Evolutionary conservation across 352 stramenopile genomes (phyloP).

Genomic region (Phytophthora idaei): DNA sequence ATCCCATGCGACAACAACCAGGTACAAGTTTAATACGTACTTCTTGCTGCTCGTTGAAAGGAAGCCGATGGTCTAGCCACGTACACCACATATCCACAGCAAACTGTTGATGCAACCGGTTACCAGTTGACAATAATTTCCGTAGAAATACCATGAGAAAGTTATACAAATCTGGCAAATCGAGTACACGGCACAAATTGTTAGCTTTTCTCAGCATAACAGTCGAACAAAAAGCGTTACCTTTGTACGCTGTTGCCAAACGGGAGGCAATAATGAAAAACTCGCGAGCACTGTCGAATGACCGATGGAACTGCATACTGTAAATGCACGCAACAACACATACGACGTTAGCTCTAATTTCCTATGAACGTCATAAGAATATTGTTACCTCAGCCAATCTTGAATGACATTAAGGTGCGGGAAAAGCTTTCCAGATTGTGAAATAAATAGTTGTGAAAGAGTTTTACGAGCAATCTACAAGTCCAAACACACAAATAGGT

Average conservation of each 20-base stretch:
- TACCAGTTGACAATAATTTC: conserved; percentile 69
- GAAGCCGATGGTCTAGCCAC: conserved; percentile 52
- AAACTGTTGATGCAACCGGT: conserved; percentile 53
- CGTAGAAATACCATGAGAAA: conserved; percentile 85
- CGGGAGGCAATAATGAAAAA: conserved; percentile 57
- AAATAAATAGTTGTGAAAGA: conserved; percentile 56
- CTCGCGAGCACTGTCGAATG: conserved; percentile 42
- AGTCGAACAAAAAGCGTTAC: conserved; percentile 17
- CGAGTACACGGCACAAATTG: background rate
- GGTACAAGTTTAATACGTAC: conserved; percentile 29
- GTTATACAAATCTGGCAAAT: conserved; percentile 66
- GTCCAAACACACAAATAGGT: background rate
- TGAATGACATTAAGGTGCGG: conserved; percentile 62
- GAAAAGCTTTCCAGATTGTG: conserved; percentile 39
- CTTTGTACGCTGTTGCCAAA: conserved; percentile 50
- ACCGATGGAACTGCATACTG: conserved; percentile 56
- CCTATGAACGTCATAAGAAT: background rate
- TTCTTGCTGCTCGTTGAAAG: conserved; percentile 69
- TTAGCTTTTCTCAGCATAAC: conserved; percentile 8
- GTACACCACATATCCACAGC: conserved; percentile 76
- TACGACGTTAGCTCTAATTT: background rate
- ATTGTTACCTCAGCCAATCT: conserved; percentile 66
- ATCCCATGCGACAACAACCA: background rate
- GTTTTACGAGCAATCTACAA: conserved; percentile 32
- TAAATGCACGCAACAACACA: background rate